Conservation (phyloP, 2,329 filamentous ascomycete species). For the Fusarium palustre region DNA sequence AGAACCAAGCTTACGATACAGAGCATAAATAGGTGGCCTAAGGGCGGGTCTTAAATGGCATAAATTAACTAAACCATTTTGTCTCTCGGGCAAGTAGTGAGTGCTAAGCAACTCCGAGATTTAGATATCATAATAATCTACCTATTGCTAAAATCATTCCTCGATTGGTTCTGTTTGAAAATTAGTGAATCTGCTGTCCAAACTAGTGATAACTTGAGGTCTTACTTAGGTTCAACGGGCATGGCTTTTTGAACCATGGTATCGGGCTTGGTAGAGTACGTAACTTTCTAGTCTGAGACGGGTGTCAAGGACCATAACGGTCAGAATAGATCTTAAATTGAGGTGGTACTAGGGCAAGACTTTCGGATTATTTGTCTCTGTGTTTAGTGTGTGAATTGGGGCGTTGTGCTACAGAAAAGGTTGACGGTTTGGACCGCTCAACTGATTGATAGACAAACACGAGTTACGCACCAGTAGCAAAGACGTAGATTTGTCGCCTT, state of each 20-base stretch:
- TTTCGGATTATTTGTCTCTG: not conserved
- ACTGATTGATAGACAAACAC: not conserved
- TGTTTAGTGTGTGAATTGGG: constrained; percentile 7
- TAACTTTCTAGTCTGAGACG: constrained; percentile 20
- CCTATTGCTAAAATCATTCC: constrained; percentile 5
- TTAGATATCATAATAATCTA: not conserved
- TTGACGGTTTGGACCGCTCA: constrained; percentile 4
- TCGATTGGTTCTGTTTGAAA: constrained; percentile 1
- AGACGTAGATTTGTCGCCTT: not conserved
- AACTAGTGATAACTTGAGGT: not conserved
- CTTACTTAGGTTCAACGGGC: not conserved
- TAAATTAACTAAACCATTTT: not conserved
- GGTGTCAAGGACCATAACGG: constrained; percentile 1
- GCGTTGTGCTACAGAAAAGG: constrained; percentile 1
- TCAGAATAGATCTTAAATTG: not conserved
- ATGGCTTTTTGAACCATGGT: constrained; percentile 5
- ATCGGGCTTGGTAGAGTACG: not conserved
- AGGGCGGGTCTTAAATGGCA: not conserved
- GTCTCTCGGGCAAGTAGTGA: not conserved
- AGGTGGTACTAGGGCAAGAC: constrained; percentile 20
- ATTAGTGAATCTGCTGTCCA: not conserved
- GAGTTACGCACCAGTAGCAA: not conserved
- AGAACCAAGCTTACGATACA: not conserved
- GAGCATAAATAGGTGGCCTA: not conserved
- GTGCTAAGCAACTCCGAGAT: not conserved